Evolutionary conservation across 495 filamentous ascomycete species (phyloP).

Genomic region (Neurospora sp.): DNA sequence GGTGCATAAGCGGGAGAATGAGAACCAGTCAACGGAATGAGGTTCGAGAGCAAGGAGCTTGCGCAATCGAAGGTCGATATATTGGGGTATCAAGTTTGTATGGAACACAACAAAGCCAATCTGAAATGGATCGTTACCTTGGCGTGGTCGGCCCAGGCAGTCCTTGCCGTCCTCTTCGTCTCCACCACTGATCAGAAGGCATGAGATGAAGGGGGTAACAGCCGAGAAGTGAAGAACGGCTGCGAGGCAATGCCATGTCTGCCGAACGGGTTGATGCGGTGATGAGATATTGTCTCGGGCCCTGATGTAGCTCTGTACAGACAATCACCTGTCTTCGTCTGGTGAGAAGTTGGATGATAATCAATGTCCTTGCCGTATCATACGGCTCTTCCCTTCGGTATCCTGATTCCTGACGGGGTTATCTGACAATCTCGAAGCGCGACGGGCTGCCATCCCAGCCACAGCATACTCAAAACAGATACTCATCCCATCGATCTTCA

Average conservation of each 20-base stretch:
- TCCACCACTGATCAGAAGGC: neutral
- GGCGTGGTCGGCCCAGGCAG: neutral
- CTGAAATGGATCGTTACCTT: neutral
- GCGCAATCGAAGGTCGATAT: neutral
- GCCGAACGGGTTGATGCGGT: neutral
- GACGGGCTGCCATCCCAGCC: neutral
- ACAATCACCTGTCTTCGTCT: neutral
- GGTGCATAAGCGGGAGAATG: constrained; percentile 8
- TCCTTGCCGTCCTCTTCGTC: neutral
- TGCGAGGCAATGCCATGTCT: neutral
- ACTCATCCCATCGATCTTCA: constrained; percentile 28
- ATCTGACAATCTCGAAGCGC: neutral
- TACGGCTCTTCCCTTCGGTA: neutral
- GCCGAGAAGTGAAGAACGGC: neutral
- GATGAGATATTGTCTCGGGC: neutral
- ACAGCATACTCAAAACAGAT: constrained; percentile 16
- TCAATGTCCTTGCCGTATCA: neutral
- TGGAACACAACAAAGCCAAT: neutral
- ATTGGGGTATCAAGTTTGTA: neutral
- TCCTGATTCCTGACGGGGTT: neutral
- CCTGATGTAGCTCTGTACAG: neutral
- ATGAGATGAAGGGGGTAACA: neutral
- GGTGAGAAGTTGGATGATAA: neutral
- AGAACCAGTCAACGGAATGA: neutral
- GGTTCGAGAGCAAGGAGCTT: neutral